Percentiles rank a stretch among this genome's conserved stretches.
These are phyloP conservation scores for Melastoma malabathricum DNA, from an alignment of 345 rosid species.

Conservation along the genomic window DNA sequence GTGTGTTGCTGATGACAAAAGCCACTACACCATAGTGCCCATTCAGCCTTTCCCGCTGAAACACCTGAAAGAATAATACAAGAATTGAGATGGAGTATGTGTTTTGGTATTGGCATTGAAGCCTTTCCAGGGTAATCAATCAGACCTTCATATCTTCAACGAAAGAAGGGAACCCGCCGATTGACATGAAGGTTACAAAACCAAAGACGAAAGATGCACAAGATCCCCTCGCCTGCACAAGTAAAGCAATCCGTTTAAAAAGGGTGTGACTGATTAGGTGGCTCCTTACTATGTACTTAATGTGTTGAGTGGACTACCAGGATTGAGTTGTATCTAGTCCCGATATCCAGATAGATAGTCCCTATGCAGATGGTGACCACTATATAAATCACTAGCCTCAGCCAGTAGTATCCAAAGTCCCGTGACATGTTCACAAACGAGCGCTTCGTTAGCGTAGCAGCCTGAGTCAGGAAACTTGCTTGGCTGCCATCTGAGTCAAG, in stretches of 20 bases:
- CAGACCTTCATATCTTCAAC: constrained; percentile 92
- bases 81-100: too few species aligned
- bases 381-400: constrained; percentile 70
- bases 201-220: constrained; percentile 6
- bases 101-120: not conserved
- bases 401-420: constrained; percentile 99
- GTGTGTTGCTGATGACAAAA: constrained; percentile 71
- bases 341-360: constrained; percentile 70
- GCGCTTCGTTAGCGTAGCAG: constrained; percentile 73
- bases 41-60: constrained; percentile 88
- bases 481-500: constrained; percentile 92
- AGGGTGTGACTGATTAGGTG: too few species aligned
- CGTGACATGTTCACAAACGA: constrained; percentile 92
- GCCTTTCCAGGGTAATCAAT: not conserved
- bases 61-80: constrained; percentile 4
- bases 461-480: constrained; percentile 82
- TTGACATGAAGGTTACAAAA: constrained; percentile 93
- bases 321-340: constrained; percentile 76
- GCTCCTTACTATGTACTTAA: too few species aligned
- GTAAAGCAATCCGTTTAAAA: too few species aligned
- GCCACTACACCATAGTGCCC: constrained; percentile 88
- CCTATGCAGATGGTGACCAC: constrained; percentile 85
- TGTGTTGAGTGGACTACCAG: constrained; percentile 32
- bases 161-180: constrained; percentile 95
- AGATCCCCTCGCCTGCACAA: too few species aligned